These are phyloP conservation scores for Sphagnurus paluster DNA, from an alignment of 1,284 basidiomycete genomes.

Conservation along the genomic window DNA sequence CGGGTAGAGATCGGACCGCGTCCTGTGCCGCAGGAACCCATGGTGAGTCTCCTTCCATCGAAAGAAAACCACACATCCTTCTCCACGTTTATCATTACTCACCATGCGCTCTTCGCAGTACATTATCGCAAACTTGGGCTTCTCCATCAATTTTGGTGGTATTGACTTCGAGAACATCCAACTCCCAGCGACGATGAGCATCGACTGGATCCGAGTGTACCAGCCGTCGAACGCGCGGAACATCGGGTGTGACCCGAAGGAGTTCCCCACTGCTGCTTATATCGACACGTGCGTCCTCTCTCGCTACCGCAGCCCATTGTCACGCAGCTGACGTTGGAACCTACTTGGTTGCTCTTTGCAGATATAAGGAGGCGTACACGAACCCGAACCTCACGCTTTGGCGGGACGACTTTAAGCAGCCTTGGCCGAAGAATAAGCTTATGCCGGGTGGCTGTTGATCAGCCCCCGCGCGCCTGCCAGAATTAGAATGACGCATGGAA, in stretches of 20 bases:
- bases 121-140: constrained; percentile 71
- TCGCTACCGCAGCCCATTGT: neutral
- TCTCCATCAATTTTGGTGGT: constrained; percentile 59
- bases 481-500: no score
- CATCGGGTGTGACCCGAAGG: constrained; percentile 79
- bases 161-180: constrained; percentile 62
- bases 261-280: constrained; percentile 74
- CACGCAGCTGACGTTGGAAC: constrained; percentile 2
- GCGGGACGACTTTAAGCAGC: constrained; percentile 32
- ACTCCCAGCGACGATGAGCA: constrained; percentile 67
- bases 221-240: constrained; percentile 68
- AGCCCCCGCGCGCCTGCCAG: no score
- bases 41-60: constrained; percentile 50
- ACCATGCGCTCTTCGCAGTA: constrained; percentile 42
- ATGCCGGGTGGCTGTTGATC: constrained; percentile 22
- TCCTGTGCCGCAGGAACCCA: constrained; percentile 79
- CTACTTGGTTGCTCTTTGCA: no score
- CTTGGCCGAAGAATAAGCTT: constrained; percentile 40
- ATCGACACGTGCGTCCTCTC: constrained; percentile 53
- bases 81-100: constrained; percentile 3
- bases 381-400: constrained; percentile 58
- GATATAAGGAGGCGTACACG: constrained; percentile 48
- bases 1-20: constrained; percentile 66
- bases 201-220: constrained; percentile 87
- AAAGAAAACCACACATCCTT: no score